phyloP scores from a whole-genome alignment of 495 filamentous ascomycete species.

The Tuber indicum region DNA sequence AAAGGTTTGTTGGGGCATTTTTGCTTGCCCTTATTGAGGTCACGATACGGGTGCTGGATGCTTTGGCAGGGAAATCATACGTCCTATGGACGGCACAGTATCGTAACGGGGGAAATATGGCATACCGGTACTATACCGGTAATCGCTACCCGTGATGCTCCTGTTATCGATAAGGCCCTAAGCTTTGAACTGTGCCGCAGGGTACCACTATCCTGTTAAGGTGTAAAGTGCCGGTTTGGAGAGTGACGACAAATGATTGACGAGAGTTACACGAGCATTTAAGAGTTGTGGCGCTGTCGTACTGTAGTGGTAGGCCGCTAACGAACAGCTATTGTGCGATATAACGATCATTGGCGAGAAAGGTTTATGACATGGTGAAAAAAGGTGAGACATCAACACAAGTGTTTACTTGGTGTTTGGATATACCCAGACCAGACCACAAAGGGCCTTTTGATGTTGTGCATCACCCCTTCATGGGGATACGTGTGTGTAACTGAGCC shows the following conservation, averaged over 20 bases:
- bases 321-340: background rate
- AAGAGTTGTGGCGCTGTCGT: background rate
- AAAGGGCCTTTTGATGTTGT: background rate
- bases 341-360: background rate
- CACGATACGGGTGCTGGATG: background rate
- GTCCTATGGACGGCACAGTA: background rate
- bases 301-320: background rate
- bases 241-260: background rate
- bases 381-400: background rate
- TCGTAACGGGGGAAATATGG: background rate
- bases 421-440: background rate
- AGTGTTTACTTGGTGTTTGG: background rate
- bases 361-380: background rate
- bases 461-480: background rate
- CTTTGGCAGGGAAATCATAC: background rate
- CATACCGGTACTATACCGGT: too few relatives aligned
- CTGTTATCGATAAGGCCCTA: background rate
- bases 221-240: background rate
- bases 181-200: background rate
- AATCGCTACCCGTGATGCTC: background rate
- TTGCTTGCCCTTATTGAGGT: background rate
- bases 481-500: constrained; percentile 34
- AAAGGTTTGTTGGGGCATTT: background rate
- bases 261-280: background rate
- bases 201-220: background rate